Conservation (phyloP, 768 basidiomycete genomes). For the Suillus subluteus region DNA sequence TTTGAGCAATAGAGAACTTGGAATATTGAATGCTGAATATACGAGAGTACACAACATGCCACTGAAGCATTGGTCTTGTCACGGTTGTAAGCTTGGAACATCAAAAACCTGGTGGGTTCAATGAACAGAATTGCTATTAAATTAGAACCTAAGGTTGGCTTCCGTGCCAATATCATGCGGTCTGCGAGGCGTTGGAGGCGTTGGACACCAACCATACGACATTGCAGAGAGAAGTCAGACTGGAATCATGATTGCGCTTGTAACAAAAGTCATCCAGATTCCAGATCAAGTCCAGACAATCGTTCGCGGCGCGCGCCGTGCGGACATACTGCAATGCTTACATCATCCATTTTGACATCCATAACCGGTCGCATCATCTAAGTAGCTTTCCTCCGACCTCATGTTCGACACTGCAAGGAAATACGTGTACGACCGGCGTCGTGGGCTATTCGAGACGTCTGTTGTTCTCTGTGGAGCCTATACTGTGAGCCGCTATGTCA, state of each 20-base stretch:
- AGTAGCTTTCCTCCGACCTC: neutral
- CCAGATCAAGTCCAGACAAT: too few species aligned
- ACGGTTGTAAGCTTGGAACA: neutral
- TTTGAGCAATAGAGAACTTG: neutral
- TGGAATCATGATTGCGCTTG: too few species aligned
- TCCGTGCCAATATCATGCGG: neutral
- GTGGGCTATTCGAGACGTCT: constrained; percentile 50
- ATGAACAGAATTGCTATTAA: neutral
- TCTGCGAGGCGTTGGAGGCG: neutral
- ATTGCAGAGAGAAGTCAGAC: neutral
- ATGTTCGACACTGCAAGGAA: constrained; percentile 51
- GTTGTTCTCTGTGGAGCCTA: constrained; percentile 66
- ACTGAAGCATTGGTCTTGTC: neutral
- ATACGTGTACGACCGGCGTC: constrained; percentile 54
- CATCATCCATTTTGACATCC: neutral
- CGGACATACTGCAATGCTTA: neutral
- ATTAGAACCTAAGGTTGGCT: neutral
- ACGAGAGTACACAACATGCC: neutral
- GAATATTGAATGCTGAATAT: neutral
- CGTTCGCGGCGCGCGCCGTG: too few species aligned
- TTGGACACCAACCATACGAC: neutral
- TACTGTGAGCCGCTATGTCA: constrained; percentile 60
- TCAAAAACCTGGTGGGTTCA: neutral
- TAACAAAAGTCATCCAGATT: too few species aligned
- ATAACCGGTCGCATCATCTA: neutral